A percentile compares a stretch with the other conserved stretches of the same genome.
phyloP scores from a whole-genome alignment of 2,329 filamentous ascomycete species.

The Zalaria obscura region DNA sequence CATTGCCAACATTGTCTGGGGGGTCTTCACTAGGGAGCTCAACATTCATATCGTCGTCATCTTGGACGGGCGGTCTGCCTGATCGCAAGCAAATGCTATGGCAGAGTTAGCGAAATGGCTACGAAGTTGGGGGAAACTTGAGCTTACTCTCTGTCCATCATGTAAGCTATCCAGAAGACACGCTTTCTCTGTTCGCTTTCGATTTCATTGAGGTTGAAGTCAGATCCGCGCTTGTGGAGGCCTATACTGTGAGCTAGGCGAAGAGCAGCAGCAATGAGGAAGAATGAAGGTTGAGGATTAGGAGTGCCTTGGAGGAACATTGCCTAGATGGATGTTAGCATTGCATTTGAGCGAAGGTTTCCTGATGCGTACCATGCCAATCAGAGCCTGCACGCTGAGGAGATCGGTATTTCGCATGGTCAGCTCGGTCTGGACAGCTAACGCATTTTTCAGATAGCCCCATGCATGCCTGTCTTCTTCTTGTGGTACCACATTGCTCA shows the following conservation, averaged over 20 bases:
- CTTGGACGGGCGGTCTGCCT: slow-evolving; percentile 57
- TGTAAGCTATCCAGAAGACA: slow-evolving; percentile 65
- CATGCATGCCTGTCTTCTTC: slow-evolving; percentile 92
- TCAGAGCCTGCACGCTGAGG: slow-evolving; percentile 80
- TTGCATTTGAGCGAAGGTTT: neutral
- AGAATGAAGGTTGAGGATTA: slow-evolving; percentile 87
- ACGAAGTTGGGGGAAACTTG: neutral
- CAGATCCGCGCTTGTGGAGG: slow-evolving; percentile 81
- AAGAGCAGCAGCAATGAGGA: slow-evolving; percentile 81
- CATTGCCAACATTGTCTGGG: slow-evolving; percentile 84
- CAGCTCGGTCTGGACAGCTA: slow-evolving; percentile 83
- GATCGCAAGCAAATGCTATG: slow-evolving; percentile 51
- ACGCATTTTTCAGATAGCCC: slow-evolving; percentile 91
- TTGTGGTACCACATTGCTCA: slow-evolving; percentile 82
- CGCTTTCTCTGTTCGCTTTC: slow-evolving; percentile 83
- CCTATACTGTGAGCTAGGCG: slow-evolving; percentile 87
- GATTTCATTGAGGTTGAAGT: slow-evolving; percentile 83
- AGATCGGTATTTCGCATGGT: slow-evolving; percentile 94
- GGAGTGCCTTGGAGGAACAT: slow-evolving; percentile 92
- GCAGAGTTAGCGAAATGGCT: slow-evolving; percentile 8
- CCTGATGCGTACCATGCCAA: slow-evolving; percentile 57
- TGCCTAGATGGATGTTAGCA: slow-evolving; percentile 31
- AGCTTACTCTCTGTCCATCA: slow-evolving; percentile 53
- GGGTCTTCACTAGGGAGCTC: slow-evolving; percentile 87
- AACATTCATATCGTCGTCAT: slow-evolving; percentile 85